Base-by-base conservation (phyloP, 2,329 filamentous ascomycete species). In the Geosmithia flava region DNA sequence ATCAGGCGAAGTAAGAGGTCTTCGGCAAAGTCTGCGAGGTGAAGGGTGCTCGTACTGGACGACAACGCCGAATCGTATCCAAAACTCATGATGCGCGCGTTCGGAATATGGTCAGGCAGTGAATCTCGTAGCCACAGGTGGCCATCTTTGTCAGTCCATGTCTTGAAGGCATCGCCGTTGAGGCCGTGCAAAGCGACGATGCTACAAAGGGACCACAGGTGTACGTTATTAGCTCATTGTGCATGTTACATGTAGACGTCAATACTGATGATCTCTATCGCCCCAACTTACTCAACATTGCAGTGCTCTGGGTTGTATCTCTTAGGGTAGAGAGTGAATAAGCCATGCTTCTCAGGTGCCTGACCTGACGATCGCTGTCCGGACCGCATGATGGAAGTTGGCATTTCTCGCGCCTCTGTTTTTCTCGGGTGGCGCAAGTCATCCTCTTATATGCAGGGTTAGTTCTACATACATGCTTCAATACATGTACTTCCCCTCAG, bases 181-280 rank as follows among this genome's bases (percentile, higher is more conserved):
- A 47, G 46, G 15, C 46, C 46, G 30, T 42, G 41, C 8, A 47
- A 10, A 27, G 46, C 46, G n/a, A 47, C 33, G 13, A 42, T 20
- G 40, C 46, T 47, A 2, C n/a, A 44, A 20, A 20, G 20, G 42
- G 33, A 3, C 13, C 11, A 16, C 11, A 37, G 6, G 33, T 13
- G 3, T 42, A 13, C 10, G 5, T 7, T 37, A 16, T 37, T 13
- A 37, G 33, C 33, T 13, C 33, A 30, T 30, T 7, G 6, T 11
- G 29, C 29, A 11, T 11, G 29, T 37, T 11, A 37, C 15, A 13
- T 13, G 6, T 3, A 37, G 33, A 37, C 6, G 15, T 13, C 3
- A 37, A 13, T 11, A 16, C n/a, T n/a, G n/a, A 16, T 16, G 3
- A 16, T 16, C 11, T 3, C 10, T 13, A 37, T 13, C 33, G 33